Percentiles rank a stretch among this genome's conserved stretches.
Conservation (phyloP, 2,329 filamentous ascomycete genomes). For the Septoria petroselini region DNA sequence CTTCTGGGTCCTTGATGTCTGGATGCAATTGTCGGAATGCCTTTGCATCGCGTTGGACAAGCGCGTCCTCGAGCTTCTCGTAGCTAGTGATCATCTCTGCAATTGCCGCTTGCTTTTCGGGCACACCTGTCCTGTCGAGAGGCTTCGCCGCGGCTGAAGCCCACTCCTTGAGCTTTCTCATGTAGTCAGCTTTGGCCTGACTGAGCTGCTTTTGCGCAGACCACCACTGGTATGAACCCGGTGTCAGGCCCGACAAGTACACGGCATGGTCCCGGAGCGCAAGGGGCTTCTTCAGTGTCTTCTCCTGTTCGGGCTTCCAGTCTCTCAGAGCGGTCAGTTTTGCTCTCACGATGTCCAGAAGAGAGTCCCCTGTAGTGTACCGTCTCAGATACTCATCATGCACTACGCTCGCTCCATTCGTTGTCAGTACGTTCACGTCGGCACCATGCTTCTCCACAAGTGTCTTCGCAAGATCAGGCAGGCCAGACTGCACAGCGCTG, state of each 20-base stretch:
- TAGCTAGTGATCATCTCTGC: conserved; percentile 52
- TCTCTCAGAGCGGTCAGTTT: conserved; percentile 52
- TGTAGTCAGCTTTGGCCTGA: conserved; percentile 39
- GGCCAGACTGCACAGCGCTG: conserved; percentile 53
- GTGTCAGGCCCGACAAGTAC: conserved; percentile 52
- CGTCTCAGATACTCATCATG: conserved; percentile 38
- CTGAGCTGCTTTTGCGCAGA: conserved; percentile 45
- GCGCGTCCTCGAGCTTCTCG: conserved; percentile 52
- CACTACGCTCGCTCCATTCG: conserved; percentile 33
- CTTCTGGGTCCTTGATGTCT: conserved; percentile 38
- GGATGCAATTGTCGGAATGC: conserved; percentile 64
- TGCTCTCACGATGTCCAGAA: conserved; percentile 60
- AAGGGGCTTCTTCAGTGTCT: conserved; percentile 29
- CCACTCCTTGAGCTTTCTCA: conserved; percentile 38
- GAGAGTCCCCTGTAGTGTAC: conserved; percentile 45
- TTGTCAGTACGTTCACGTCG: conserved; percentile 61
- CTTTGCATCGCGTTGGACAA: conserved; percentile 62
- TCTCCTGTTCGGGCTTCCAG: conserved; percentile 43
- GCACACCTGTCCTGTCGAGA: conserved; percentile 30
- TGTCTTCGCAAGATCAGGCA: conserved; percentile 53
- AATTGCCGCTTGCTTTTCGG: conserved; percentile 58
- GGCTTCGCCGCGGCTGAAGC: conserved; percentile 24
- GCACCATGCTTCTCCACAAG: conserved; percentile 59
- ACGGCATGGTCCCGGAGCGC: conserved; percentile 44
- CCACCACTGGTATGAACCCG: conserved; percentile 62